Percentiles rank a stretch among this genome's conserved stretches.
Conservation (phyloP, 2,329 filamentous ascomycete species). For the Fusarium sp. region DNA sequence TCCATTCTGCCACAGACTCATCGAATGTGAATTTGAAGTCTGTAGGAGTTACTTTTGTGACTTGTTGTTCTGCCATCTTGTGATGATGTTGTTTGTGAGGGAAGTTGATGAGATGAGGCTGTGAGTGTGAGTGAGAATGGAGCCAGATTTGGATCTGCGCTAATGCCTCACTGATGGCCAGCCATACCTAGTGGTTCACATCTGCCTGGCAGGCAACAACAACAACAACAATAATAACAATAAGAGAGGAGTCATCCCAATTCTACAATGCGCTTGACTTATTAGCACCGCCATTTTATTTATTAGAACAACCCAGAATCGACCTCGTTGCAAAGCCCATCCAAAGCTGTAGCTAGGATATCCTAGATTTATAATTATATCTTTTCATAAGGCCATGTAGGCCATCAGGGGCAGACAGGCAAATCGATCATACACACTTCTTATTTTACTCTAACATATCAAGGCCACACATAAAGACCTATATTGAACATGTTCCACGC, state of each 20-base stretch:
- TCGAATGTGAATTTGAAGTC: slow-evolving; percentile 45
- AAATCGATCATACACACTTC: slow-evolving; percentile 13
- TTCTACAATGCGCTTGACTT: neutral
- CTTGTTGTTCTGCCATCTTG: slow-evolving; percentile 27
- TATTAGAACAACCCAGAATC: no score
- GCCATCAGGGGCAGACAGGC: neutral
- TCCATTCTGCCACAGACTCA: slow-evolving; percentile 42
- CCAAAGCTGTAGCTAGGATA: no score
- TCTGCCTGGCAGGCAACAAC: slow-evolving; percentile 22
- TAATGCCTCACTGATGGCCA: slow-evolving; percentile 11
- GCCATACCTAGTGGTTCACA: neutral
- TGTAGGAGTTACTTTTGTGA: neutral
- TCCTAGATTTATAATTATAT: no score
- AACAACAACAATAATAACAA: neutral
- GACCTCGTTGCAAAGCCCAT: no score
- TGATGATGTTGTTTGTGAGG: neutral
- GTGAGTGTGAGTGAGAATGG: neutral
- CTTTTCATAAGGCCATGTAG: no score
- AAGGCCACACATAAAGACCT: slow-evolving; percentile 8
- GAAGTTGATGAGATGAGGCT: neutral
- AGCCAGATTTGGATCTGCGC: neutral
- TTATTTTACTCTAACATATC: slow-evolving; percentile 29
- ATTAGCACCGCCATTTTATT: neutral
- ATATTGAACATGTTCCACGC: slow-evolving; percentile 28
- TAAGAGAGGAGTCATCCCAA: neutral